Evolutionary conservation across 495 filamentous ascomycete genomes (phyloP).

Genomic region (Durotheca rogersii): DNA sequence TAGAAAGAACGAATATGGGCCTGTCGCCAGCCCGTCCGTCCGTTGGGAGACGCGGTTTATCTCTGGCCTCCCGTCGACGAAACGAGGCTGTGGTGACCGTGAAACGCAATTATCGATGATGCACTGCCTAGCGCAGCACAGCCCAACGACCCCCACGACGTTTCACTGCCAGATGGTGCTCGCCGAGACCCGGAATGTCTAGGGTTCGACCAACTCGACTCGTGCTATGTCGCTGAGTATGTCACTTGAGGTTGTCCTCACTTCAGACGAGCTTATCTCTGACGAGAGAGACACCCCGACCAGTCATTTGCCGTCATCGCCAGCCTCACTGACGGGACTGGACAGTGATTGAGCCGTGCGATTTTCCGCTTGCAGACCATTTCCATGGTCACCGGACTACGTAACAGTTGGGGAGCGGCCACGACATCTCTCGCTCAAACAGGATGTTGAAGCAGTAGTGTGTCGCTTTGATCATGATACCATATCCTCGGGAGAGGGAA

Average conservation of each 20-base stretch:
- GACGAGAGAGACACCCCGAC: constrained; percentile 7
- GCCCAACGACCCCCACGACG: constrained; percentile 26
- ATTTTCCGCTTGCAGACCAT: constrained; percentile 5
- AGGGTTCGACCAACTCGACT: constrained; percentile 35
- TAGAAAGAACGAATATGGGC: too few relatives aligned
- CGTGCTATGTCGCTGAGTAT: constrained; percentile 11
- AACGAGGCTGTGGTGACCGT: constrained; percentile 10
- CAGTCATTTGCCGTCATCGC: constrained; percentile 4
- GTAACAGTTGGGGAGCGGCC: background rate
- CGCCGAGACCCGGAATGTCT: constrained; percentile 23
- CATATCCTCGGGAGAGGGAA: constrained; percentile 23
- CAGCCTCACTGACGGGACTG: constrained; percentile 2
- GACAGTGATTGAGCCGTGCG: constrained; percentile 6
- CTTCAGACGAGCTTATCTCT: constrained; percentile 18
- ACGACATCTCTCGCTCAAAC: constrained; percentile 22
- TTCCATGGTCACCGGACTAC: constrained; percentile 8
- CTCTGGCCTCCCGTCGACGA: constrained; percentile 1
- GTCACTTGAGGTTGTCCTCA: constrained; percentile 9
- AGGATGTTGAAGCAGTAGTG: constrained; percentile 12
- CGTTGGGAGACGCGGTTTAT: background rate
- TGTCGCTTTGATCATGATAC: constrained; percentile 19
- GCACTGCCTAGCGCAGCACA: constrained; percentile 12
- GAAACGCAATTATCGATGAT: constrained; percentile 18
- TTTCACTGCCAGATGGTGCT: constrained; percentile 20
- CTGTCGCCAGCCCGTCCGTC: too few relatives aligned